Evolutionary conservation across 2,329 filamentous ascomycete genomes (phyloP).

Genomic region (Saccharata proteae): DNA sequence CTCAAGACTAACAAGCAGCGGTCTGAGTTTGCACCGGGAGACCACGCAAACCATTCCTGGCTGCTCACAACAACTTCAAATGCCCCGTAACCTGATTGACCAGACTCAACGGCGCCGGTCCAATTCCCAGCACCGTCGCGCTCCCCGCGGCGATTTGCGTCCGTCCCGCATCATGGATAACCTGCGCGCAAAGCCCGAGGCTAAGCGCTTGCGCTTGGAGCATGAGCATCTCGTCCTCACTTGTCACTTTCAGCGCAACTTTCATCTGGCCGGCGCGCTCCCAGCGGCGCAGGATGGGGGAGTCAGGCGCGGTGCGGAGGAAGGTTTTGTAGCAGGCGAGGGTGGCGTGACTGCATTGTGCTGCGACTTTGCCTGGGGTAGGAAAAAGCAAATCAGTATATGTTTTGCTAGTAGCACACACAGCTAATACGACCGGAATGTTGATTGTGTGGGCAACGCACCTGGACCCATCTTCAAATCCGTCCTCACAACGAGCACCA

Average conservation of each 20-base stretch:
- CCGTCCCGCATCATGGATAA: constrained; percentile 89
- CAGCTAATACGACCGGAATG: no score
- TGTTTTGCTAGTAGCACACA: no score
- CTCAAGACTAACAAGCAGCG: no score
- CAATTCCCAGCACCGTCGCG: constrained; percentile 73
- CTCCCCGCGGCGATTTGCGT: constrained; percentile 94
- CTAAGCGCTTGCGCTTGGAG: constrained; percentile 67
- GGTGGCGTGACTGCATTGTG: constrained; percentile 91
- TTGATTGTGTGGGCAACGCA: constrained; percentile 28
- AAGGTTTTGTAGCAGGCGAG: constrained; percentile 93
- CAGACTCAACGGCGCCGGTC: constrained; percentile 65
- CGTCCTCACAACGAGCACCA: constrained; percentile 82
- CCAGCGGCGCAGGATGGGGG: constrained; percentile 66
- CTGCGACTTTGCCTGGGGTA: constrained; percentile 77
- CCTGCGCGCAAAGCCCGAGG: constrained; percentile 73
- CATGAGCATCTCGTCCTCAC: constrained; percentile 65
- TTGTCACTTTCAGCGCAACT: constrained; percentile 75
- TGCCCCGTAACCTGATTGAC: constrained; percentile 78
- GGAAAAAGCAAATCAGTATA: constrained; percentile 3
- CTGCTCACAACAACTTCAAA: constrained; percentile 70
- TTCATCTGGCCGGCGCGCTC: constrained; percentile 81
- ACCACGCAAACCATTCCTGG: no score
- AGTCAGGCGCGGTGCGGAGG: constrained; percentile 40
- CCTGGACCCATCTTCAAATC: constrained; percentile 97
- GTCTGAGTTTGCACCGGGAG: no score